A percentile compares a stretch with the other conserved stretches of the same genome.
These are phyloP conservation scores for Boletus tylopilopsis DNA, from an alignment of 768 basidiomycete species.

Conservation along the genomic window DNA sequence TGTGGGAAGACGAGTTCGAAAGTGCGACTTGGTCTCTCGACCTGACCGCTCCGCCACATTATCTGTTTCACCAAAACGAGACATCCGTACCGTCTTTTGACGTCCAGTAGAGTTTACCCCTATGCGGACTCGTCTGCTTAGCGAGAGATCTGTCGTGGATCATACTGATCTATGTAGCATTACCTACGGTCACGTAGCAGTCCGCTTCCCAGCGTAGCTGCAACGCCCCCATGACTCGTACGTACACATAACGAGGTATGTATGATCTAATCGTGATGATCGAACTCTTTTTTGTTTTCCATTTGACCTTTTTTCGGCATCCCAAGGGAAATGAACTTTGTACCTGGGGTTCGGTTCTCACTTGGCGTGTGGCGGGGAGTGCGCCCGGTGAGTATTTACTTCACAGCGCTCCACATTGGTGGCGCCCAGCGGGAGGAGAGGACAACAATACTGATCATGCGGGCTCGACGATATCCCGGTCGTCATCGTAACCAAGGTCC, in stretches of 20 bases:
- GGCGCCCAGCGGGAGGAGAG: not conserved
- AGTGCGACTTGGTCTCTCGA: not conserved
- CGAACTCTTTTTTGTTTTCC: constrained; percentile 1
- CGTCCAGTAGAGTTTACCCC: constrained; percentile 5
- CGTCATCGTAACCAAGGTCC: constrained; percentile 25
- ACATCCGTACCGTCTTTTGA: not conserved
- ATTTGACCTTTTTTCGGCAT: constrained; percentile 1
- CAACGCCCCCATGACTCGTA: not conserved
- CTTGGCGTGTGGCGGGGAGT: not conserved
- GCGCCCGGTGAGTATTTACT: constrained; percentile 2
- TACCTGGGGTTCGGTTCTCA: constrained; percentile 13
- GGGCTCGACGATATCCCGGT: constrained; percentile 27
- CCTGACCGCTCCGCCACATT: constrained; percentile 1
- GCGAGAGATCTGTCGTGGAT: constrained; percentile 10
- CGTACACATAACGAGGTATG: constrained; percentile 8
- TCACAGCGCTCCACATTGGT: not conserved
- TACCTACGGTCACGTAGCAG: constrained; percentile 6
- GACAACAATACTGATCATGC: constrained; percentile 21
- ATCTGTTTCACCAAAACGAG: not conserved
- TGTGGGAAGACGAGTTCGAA: constrained; percentile 18
- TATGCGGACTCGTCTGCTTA: not conserved
- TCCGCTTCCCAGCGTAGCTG: not conserved
- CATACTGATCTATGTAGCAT: constrained; percentile 9
- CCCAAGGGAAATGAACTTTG: constrained; percentile 11
- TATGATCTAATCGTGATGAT: constrained; percentile 8